Evolutionary conservation across 164 flowering plant genomes (phyloP), one percentile per base, ranked within the genome.

Genomic region (Cinnamomum micranthum): DNA sequence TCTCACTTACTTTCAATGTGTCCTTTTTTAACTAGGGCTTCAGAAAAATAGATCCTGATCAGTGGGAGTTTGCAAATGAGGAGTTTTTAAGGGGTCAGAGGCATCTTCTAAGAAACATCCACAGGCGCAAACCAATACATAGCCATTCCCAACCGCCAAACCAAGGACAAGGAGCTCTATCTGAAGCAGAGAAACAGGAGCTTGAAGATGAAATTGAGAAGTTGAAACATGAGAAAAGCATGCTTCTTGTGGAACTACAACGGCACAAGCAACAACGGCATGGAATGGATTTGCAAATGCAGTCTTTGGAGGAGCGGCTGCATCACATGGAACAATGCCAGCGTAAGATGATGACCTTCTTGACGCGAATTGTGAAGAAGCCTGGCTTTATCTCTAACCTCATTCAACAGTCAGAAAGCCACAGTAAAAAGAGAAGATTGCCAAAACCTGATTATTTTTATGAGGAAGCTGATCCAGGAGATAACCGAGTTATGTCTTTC

Each of bases 31-130:
- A 35, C 12, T 77, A 93, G 98, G 98, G 97, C 27, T 93, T 93
- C 75, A 80, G 92, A 78, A 93, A 93, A 83, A 71, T 85, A 58
- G 97, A 93, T 82, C 95, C 95, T 2, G 97, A 93, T 64, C 93
- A 87, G 65, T 93, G 97, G 97, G 98, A 93, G 73, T 93, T 93
- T 79, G 92, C 89, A 11, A 93, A 92, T 51, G 97, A 90, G 70
- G 96, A 88, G 35, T 93, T 93, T 71, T 64, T 89, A 33, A 83
- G 90, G 79, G 97, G 94, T 23, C 84, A 89, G 74, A 80, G 76
- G 58, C 88, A 92, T 59, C 90, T 92, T 62, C 60, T 93, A 68
- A 90, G 85, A 75, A 93, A 89, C 23, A 93, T 93, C 50, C 87
- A 90, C 74, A 73, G 98, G 23, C 87, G 97, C 24, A 93, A 93